phyloP scores from a whole-genome alignment of 352 stramenopile species.

The Globisporangium viniferum region DNA sequence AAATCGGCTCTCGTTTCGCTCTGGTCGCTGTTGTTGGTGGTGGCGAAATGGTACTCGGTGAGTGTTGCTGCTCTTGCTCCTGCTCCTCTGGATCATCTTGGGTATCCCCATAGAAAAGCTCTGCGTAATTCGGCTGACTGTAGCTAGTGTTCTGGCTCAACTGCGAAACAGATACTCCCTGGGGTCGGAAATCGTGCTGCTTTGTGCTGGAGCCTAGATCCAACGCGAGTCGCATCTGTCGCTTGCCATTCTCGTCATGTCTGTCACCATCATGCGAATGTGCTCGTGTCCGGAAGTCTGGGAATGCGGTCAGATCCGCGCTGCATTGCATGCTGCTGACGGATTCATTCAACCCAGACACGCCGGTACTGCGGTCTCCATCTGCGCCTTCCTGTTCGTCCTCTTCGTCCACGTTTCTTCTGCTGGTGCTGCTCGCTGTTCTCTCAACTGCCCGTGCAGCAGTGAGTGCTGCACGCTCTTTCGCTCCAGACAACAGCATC shows the following conservation, averaged over 20 bases:
- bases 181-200: constrained; percentile 5
- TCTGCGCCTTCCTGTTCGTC: neutral
- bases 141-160: constrained; percentile 19
- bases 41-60: neutral
- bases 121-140: constrained; percentile 31
- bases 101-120: constrained; percentile 52
- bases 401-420: neutral
- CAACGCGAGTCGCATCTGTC: constrained; percentile 29
- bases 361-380: constrained; percentile 1
- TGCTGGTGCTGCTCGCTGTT: neutral
- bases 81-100: constrained; percentile 36
- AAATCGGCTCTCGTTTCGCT: neutral
- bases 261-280: neutral
- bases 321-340: constrained; percentile 45
- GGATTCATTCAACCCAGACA: neutral
- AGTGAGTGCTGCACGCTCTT: neutral
- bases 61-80: neutral
- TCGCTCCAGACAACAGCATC: neutral
- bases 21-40: neutral
- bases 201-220: constrained; percentile 21
- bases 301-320: constrained; percentile 58
- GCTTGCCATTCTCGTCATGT: neutral
- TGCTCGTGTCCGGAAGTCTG: constrained; percentile 26
- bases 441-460: neutral
- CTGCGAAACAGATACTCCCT: constrained; percentile 19